Percentiles rank a stretch among this genome's conserved stretches.
Conservation (phyloP, 176 grass and related monocot genomes). For the Puya raimondii region DNA sequence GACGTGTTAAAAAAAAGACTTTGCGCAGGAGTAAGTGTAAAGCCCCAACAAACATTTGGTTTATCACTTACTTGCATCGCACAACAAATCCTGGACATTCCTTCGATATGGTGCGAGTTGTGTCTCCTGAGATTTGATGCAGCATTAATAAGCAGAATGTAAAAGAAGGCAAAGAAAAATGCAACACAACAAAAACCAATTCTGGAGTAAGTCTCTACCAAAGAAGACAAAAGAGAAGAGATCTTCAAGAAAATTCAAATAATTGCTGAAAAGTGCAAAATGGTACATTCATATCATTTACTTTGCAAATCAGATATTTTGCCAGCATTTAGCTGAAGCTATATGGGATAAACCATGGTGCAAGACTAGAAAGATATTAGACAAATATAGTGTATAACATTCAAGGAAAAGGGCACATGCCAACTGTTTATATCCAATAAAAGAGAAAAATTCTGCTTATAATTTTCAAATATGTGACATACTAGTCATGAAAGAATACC, state of each 20-base stretch:
- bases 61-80: slow-evolving; percentile 63
- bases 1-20: not conserved
- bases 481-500: no score
- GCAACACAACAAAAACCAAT: not conserved
- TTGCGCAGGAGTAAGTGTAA: no score
- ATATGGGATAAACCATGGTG: no score
- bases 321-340: no score
- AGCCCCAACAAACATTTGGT: not conserved
- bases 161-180: not conserved
- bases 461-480: no score
- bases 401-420: no score
- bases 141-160: slow-evolving; percentile 5
- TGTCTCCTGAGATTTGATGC: slow-evolving; percentile 54
- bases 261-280: not conserved
- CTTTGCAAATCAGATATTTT: not conserved
- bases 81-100: slow-evolving; percentile 93
- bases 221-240: not conserved
- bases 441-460: no score
- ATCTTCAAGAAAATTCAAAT: not conserved
- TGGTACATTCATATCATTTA: not conserved
- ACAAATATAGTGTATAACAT: no score
- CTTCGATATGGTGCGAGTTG: slow-evolving; percentile 84
- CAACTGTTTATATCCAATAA: no score
- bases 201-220: not conserved
- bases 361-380: no score